Base-by-base conservation (phyloP, 1,284 basidiomycete species). In the Kalmanozyma brasiliensis region DNA sequence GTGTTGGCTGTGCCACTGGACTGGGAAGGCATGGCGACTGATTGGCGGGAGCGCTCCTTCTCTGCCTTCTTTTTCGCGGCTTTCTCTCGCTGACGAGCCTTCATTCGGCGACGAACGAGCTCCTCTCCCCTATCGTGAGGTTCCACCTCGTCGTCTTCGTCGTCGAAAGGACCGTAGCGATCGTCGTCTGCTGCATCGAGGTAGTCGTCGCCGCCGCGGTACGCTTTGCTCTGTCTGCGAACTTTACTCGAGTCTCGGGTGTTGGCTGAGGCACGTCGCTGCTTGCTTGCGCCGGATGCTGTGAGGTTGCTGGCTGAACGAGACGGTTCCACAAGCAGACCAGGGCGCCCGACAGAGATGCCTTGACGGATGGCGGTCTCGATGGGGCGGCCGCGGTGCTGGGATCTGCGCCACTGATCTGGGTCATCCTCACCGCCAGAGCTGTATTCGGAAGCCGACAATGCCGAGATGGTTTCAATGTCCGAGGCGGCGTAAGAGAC, bases 71-170 rank as follows among this genome's bases (percentile, higher is more conserved):
- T 79, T 23, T 67, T 63, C 41, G 57, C 20, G 8, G 69, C 77
- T 60, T 82, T 82, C 40, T 83, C 79, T 26, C 74, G 60, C 51
- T 81, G 77, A 14, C 86, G 76, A 49, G 86, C 85, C 62, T 83
- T 84, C 80, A 85, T 84, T 24, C 87, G 76, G 36, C 84, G 81
- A 33, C 85, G 80, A 52, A 87, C 85, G 9, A 87, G 84, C 67
- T 85, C 85, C 58, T 86, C 86, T 8, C 87, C 87, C 23, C 86
- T 80, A 72, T 87, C 87, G 32, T 81, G 76, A 10, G 82, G 79
- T 38, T 82, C 74, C 9, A 83, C 82, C 58, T 85, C 86, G 57
- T 87, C 86, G 52, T 86, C 85, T 22, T 82, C 46, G 1, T 67
- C 57, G 37, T 62, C 69, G 8, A 62, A 38, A 16, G 70, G 73